Conservation (phyloP, 164 flowering plant genomes). For the Dillenia suffruticosa region DNA sequence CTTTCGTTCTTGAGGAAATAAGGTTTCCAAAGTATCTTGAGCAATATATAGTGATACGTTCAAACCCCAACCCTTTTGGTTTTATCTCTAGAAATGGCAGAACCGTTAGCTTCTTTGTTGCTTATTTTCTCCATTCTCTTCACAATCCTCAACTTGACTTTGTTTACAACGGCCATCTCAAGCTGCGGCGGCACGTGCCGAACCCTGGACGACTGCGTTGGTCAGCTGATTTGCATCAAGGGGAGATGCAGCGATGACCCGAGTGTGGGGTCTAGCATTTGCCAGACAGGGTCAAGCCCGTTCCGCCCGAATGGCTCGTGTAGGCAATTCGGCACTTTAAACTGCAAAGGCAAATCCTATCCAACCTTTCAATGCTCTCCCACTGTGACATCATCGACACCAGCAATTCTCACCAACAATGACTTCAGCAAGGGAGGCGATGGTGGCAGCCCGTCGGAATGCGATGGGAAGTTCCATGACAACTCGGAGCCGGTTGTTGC, state of each 20-base stretch:
- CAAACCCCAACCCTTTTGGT: too few relatives aligned
- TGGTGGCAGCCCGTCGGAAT: slow-evolving; percentile 28
- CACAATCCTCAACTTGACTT: not conserved
- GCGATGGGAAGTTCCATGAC: slow-evolving; percentile 18
- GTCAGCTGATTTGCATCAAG: slow-evolving; percentile 3
- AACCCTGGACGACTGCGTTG: not conserved
- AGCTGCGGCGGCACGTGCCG: not conserved
- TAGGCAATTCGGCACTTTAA: not conserved
- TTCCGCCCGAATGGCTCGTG: not conserved
- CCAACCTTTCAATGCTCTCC: slow-evolving; percentile 28
- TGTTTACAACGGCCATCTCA: not conserved
- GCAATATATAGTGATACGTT: too few relatives aligned
- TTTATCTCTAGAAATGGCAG: too few relatives aligned
- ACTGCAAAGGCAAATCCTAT: slow-evolving; percentile 1
- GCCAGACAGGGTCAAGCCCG: not conserved
- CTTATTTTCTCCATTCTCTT: not conserved
- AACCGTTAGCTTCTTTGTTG: not conserved
- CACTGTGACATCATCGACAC: slow-evolving; percentile 23
- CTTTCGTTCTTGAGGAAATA: too few relatives aligned
- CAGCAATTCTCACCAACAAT: slow-evolving; percentile 19
- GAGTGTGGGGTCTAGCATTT: not conserved
- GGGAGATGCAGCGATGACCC: slow-evolving; percentile 2
- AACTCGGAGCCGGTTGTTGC: slow-evolving; percentile 26
- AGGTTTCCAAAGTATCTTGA: too few relatives aligned
- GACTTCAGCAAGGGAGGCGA: slow-evolving; percentile 28